phyloP scores from a whole-genome alignment of 176 grass and related monocot genomes.

The Carex pumila region DNA sequence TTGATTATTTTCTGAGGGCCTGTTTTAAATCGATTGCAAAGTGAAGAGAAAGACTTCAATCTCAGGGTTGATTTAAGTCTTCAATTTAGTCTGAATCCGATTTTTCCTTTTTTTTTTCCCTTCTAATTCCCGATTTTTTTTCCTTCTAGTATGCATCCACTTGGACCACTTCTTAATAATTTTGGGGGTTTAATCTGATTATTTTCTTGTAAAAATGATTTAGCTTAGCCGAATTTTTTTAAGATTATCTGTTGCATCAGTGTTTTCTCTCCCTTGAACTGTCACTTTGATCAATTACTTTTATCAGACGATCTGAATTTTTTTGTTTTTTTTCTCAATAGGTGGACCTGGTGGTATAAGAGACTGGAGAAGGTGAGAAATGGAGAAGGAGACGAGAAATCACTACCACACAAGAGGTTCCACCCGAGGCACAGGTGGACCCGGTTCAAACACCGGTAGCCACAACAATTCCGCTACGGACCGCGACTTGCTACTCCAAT shows the following conservation, averaged over 20 bases:
- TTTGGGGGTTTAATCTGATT: neutral
- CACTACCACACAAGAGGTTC: conserved; percentile 77
- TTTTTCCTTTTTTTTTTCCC: neutral
- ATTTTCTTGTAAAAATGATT: neutral
- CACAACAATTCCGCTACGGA: conserved; percentile 23
- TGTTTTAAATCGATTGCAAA: neutral
- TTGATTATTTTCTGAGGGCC: neutral
- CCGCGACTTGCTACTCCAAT: conserved; percentile 70
- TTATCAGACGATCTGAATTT: neutral
- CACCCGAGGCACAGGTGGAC: conserved; percentile 30
- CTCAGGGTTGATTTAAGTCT: neutral
- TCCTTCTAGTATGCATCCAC: neutral
- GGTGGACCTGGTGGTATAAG: neutral
- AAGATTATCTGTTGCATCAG: neutral
- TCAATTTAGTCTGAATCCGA: neutral
- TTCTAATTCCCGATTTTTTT: neutral
- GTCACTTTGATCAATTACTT: neutral
- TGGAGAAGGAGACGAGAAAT: conserved; percentile 73
- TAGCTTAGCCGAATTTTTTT: neutral
- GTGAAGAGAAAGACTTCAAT: neutral
- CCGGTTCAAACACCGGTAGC: conserved; percentile 3
- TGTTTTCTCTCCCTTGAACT: neutral
- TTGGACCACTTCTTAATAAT: neutral
- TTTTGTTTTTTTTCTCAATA: neutral
- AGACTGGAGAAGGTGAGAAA: conserved; percentile 12